These are phyloP conservation scores for Starmerella stellata DNA, from an alignment of 805 yeast genomes.

Conservation along the genomic window DNA sequence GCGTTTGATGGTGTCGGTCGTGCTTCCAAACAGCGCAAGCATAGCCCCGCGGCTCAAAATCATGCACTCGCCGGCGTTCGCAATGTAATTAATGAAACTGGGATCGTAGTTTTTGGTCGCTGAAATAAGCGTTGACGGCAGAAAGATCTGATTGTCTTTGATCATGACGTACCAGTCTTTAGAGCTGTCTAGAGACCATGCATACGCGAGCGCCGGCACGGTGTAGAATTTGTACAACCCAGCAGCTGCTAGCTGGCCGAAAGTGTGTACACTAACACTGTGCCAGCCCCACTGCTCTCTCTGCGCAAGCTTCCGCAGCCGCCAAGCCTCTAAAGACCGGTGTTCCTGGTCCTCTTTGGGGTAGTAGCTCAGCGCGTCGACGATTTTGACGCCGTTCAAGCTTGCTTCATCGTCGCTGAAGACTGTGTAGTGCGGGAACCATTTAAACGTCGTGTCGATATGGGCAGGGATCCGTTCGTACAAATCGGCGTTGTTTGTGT, in stretches of 20 bases:
- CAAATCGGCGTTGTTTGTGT: slow-evolving; percentile 23
- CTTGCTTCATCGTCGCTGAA: slow-evolving; percentile 23
- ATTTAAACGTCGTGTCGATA: slow-evolving; percentile 21
- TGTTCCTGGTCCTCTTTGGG: slow-evolving; percentile 14
- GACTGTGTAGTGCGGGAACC: slow-evolving; percentile 21
- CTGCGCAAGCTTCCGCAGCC: slow-evolving; percentile 16
- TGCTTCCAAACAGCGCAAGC: slow-evolving; percentile 17
- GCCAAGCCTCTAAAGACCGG: slow-evolving; percentile 15
- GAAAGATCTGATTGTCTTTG: slow-evolving; percentile 23
- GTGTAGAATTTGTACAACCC: slow-evolving; percentile 24
- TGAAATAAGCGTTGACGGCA: slow-evolving; percentile 18
- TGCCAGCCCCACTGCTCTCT: slow-evolving; percentile 17
- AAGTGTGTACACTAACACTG: slow-evolving; percentile 4
- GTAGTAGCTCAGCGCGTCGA: slow-evolving; percentile 20
- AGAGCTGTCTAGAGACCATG: slow-evolving; percentile 18
- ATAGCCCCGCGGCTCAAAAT: slow-evolving; percentile 22
- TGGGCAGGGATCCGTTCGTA: slow-evolving; percentile 25
- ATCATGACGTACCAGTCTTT: slow-evolving; percentile 24
- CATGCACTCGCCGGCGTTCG: slow-evolving; percentile 23
- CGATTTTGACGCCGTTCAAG: slow-evolving; percentile 21
- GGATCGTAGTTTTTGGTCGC: slow-evolving; percentile 17
- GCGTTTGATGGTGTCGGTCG: slow-evolving; percentile 2
- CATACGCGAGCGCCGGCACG: slow-evolving; percentile 24
- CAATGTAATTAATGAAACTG: slow-evolving; percentile 18
- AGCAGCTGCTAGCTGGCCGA: slow-evolving; percentile 19